Evolutionary conservation across 345 rosid species (phyloP), one percentile per base, ranked within the genome.

Genomic region (Hibiscus trionum): DNA sequence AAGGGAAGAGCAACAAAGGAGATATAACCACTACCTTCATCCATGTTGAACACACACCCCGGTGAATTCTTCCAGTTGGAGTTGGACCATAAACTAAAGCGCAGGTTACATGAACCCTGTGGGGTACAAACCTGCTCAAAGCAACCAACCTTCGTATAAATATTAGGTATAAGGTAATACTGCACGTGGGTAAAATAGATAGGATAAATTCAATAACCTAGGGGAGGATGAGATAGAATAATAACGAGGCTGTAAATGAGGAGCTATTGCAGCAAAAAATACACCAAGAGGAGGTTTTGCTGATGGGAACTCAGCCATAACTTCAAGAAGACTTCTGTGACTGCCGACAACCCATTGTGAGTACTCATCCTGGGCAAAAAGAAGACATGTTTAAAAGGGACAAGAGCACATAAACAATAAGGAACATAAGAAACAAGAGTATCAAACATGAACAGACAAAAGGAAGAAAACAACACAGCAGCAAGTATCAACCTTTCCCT

Each of bases 161-260:
- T 46, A 17, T 11, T 16, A 65, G 15, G 55, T 42, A 56, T n/a
- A 12, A 74, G 31, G 50, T 29, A 58, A 47, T 12, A 31, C 42
- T 29, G 73, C 35, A 68, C 16, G n/a, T 12, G 46, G n/a, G 50
- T 50, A 55, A 63, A 7, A 57, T 35, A 50, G 21, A 75, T 17
- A 53, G 27, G 21, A 57, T 29, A 58, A 66, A 64, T 9, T 7
- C 57, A 76, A 72, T 73, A 15, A 83, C 98, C 91, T 94, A 4
- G 98, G 97, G 14, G 98, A 94, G 66, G 98, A 94, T 65, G 98
- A 91, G 80, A 94, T 94, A 69, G 98, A 94, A 75, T 94, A 90
- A 78, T 84, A 94, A 80, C 98, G 85, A 55, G 97, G 98, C 61
- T 86, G 97, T 77, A 94, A 86, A 58, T 86, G 96, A 14, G 98